phyloP scores from a whole-genome alignment of 345 rosid species.

The Isatis tinctoria region DNA sequence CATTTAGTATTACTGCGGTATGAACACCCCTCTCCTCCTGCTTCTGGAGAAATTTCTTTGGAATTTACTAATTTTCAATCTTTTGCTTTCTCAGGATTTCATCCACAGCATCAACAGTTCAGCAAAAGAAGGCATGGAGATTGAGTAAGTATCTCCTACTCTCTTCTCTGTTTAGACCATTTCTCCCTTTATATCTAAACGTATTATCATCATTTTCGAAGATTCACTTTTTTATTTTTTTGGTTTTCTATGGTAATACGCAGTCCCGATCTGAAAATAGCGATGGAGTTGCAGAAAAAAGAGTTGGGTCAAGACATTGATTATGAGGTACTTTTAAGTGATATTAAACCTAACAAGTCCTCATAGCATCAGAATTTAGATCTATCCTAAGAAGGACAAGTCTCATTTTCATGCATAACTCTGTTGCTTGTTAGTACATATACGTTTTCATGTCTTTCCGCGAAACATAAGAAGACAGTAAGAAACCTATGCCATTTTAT shows the following conservation, averaged over 20 bases:
- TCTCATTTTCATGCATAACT: background rate
- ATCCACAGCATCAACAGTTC: slow-evolving; percentile 52
- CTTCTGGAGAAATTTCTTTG: background rate
- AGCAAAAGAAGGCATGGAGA: slow-evolving; percentile 45
- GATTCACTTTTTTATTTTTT: background rate
- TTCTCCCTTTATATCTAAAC: background rate
- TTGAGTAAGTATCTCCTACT: slow-evolving; percentile 45
- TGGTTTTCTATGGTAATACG: background rate
- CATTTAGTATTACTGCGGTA: slow-evolving; percentile 60
- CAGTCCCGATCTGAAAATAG: background rate
- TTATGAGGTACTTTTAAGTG: background rate
- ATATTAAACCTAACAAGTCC: background rate
- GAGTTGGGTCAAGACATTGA: background rate
- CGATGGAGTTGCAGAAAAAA: background rate
- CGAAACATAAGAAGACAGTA: background rate
- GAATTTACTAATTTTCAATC: slow-evolving; percentile 2
- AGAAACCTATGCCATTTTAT: background rate
- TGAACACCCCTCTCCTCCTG: slow-evolving; percentile 10
- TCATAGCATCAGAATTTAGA: background rate
- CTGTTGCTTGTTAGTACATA: background rate
- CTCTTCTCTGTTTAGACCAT: slow-evolving; percentile 9
- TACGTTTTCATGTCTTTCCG: background rate
- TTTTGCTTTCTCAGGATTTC: slow-evolving; percentile 51
- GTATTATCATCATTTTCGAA: background rate
- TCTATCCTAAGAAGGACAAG: background rate